Evolutionary conservation across 2,329 filamentous ascomycete species (phyloP).

Genomic region (Pestalotiopsis sp.): DNA sequence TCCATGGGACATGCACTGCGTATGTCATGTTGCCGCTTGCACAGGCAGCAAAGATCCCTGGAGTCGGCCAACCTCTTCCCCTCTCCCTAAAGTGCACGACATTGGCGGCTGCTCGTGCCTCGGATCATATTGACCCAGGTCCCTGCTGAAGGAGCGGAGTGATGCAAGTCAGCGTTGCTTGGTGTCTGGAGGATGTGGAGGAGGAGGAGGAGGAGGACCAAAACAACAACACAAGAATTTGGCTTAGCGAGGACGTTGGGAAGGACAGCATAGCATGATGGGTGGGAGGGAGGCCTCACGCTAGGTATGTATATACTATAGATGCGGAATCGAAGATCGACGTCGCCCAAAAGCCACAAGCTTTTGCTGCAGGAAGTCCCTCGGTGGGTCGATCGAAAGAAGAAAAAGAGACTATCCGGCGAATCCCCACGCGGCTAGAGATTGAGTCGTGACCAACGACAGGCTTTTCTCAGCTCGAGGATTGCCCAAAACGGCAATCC

Average conservation of each 20-base stretch:
- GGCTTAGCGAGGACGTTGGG: background rate
- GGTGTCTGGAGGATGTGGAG: background rate
- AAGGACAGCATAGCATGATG: background rate
- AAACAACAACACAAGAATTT: background rate
- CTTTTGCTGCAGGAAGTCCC: background rate
- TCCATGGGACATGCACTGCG: background rate
- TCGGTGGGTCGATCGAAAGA: background rate
- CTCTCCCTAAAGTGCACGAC: background rate
- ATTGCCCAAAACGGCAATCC: conserved; percentile 7
- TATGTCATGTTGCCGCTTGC: background rate
- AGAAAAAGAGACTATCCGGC: background rate
- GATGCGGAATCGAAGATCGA: conserved; percentile 2
- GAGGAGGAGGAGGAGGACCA: background rate
- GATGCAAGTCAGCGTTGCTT: background rate
- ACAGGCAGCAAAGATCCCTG: background rate
- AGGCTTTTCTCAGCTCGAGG: background rate
- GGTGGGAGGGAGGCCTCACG: conserved; percentile 10
- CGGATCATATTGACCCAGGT: background rate
- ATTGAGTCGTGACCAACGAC: conserved; percentile 5
- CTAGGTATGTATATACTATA: background rate
- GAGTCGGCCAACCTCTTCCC: background rate
- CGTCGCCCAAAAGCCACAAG: background rate
- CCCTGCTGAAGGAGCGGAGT: background rate
- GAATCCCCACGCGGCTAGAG: background rate
- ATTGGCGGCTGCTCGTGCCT: background rate